Base-by-base conservation (phyloP, 805 yeast genomes). In the Lipomyces orientalis region DNA sequence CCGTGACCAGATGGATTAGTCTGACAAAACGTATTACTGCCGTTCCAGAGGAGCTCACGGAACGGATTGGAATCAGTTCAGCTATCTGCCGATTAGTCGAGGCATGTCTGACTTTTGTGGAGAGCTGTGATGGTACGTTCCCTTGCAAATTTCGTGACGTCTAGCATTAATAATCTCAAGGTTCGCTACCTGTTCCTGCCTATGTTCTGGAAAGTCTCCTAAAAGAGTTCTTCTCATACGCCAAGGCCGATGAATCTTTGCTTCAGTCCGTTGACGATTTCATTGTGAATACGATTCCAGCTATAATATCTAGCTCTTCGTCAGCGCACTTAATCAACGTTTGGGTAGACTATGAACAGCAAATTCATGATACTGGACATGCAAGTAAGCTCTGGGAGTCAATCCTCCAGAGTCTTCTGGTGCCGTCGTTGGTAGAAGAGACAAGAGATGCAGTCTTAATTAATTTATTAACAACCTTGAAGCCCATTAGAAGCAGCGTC, bases 271-370 rank as follows among this genome's bases (percentile, higher is more conserved):
- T 68, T 14, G 56, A 60, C 25, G 69, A 63, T 5, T 68, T 68
- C 51, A 65, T 60, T 16, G 34, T 31, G 2, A 46, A 49, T 39
- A 54, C 64, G 3, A 35, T 65, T 16, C 65, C 69, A 2, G 29
- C 58, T 1, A 25, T 68, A 9, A 52, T 68, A 4, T 52, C 59
- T 1, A 58, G 63, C 43, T 52, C 34, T 16, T 65, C 69, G 8
- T 65, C 62, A 5, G 9, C 61, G 10, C 34, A 43, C 14, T 29
- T 68, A 35, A 54, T 65, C 35, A 55, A 65, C 16, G 60, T 65
- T 10, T 68, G 71, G 71, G 8, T 59, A 2, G n/a, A 22, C 12
- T 62, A 59, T 16, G 67, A 65, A 31, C 19, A 29, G 1, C 39
- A 54, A 19, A 12, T 60, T 19, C 22, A 29, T 9, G 55, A 62